A percentile compares a stretch with the other conserved stretches of the same genome.
These are phyloP conservation scores for Acorus gramineus DNA, from an alignment of 106 monocot genomes.

Conservation along the genomic window DNA sequence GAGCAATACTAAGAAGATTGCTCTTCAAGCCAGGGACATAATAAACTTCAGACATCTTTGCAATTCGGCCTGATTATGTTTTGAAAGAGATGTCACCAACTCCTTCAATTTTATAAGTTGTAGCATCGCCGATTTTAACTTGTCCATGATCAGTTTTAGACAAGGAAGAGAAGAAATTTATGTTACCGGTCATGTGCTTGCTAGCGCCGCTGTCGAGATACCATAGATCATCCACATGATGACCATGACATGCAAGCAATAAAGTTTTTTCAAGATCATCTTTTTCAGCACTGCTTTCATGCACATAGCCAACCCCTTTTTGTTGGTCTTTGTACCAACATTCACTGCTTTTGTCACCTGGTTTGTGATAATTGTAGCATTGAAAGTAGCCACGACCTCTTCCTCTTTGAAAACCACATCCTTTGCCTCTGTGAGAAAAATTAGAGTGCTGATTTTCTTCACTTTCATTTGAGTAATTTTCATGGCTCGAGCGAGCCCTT, in stretches of 20 bases:
- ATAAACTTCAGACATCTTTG: slow-evolving; percentile 3
- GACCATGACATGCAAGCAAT: slow-evolving; percentile 1
- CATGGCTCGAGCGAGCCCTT: not conserved
- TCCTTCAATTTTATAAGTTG: too few relatives aligned
- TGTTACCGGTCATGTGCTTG: too few relatives aligned
- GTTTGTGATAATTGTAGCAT: not conserved
- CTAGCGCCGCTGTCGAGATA: too few relatives aligned
- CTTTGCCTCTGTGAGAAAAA: not conserved
- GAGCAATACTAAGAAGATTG: slow-evolving; percentile 1
- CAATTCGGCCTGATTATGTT: not conserved
- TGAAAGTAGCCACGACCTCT: slow-evolving; percentile 3
- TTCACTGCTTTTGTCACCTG: not conserved
- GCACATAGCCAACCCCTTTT: not conserved
- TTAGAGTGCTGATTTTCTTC: not conserved
- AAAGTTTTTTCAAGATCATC: not conserved
- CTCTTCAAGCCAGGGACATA: slow-evolving; percentile 1
- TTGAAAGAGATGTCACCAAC: slow-evolving; percentile 3
- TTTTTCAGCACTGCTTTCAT: not conserved
- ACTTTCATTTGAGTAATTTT: not conserved
- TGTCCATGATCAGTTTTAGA: too few relatives aligned
- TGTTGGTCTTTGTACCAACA: slow-evolving; percentile 2
- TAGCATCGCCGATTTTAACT: too few relatives aligned
- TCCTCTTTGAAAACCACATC: slow-evolving; percentile 3
- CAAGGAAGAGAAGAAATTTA: too few relatives aligned
- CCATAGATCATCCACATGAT: not conserved